Conservation (phyloP, 2,329 filamentous ascomycete species). For the Ophiostoma sp. region DNA sequence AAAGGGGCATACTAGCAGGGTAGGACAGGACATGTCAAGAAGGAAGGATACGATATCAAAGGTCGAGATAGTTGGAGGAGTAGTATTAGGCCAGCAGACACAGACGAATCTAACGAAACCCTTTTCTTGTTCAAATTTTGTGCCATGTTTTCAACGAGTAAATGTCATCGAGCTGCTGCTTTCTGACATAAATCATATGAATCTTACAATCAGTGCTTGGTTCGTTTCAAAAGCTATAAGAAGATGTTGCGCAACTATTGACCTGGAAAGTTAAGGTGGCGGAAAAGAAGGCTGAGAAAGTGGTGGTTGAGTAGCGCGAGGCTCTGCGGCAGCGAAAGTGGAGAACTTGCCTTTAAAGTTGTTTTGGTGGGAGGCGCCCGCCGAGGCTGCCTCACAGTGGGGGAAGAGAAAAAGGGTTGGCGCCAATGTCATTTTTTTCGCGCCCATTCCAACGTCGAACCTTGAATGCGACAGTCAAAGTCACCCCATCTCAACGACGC, state of each 20-base stretch:
- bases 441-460: background rate
- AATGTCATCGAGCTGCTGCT: too few relatives aligned
- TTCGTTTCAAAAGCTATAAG: too few relatives aligned
- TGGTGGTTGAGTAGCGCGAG: constrained; percentile 1
- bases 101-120: background rate
- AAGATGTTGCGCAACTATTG: too few relatives aligned
- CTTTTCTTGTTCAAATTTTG: background rate
- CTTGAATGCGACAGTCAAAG: background rate
- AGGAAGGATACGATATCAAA: background rate
- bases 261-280: background rate
- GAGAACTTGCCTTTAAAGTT: background rate
- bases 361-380: background rate
- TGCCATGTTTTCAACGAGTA: background rate
- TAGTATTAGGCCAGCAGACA: background rate
- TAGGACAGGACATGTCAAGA: background rate
- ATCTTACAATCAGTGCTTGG: too few relatives aligned
- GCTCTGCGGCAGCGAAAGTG: constrained; percentile 14
- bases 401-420: background rate
- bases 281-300: background rate
- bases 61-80: background rate
- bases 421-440: constrained; percentile 7
- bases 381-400: background rate
- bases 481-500: background rate
- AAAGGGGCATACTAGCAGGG: background rate
- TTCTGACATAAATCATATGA: too few relatives aligned